phyloP scores from a whole-genome alignment of 306 rosid species.

The Glycine soja region DNA sequence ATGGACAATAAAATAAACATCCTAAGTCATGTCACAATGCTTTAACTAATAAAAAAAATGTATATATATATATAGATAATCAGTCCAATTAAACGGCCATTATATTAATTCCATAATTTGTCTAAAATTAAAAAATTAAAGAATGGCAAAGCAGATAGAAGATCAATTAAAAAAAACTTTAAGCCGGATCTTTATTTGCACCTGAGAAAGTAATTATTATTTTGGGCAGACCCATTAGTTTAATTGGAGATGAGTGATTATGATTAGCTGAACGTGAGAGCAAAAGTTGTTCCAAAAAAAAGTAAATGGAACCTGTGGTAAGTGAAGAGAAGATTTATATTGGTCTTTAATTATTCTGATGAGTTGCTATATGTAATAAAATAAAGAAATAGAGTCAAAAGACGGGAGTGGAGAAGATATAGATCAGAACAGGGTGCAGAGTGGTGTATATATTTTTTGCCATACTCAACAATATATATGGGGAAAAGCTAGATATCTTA shows the following conservation, averaged over 20 bases:
- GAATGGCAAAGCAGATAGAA: conserved; percentile 37
- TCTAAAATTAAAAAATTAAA: conserved; percentile 34
- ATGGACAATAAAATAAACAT: conserved; percentile 17
- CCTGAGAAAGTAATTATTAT: conserved; percentile 47
- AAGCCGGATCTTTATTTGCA: conserved; percentile 46
- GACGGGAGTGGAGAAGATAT: background rate
- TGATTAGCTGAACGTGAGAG: conserved; percentile 58
- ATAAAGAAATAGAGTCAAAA: background rate
- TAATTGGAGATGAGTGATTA: conserved; percentile 52
- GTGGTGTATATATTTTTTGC: background rate
- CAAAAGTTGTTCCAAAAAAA: conserved; percentile 53
- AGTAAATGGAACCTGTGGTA: conserved; percentile 48
- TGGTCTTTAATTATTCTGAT: conserved; percentile 30
- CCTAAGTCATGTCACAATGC: conserved; percentile 30
- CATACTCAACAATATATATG: background rate
- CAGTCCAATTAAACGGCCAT: conserved; percentile 17
- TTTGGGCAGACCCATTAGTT: conserved; percentile 42
- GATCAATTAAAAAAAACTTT: conserved; percentile 8
- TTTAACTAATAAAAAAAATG: conserved; percentile 25
- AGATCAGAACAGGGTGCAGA: background rate
- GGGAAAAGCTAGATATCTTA: too few relatives aligned
- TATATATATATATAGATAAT: conserved; percentile 18
- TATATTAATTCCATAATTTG: background rate
- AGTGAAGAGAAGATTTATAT: conserved; percentile 48
- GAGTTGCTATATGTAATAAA: background rate